These are phyloP conservation scores for Fragaria ananassa DNA, from an alignment of 306 rosid species.

Conservation along the genomic window DNA sequence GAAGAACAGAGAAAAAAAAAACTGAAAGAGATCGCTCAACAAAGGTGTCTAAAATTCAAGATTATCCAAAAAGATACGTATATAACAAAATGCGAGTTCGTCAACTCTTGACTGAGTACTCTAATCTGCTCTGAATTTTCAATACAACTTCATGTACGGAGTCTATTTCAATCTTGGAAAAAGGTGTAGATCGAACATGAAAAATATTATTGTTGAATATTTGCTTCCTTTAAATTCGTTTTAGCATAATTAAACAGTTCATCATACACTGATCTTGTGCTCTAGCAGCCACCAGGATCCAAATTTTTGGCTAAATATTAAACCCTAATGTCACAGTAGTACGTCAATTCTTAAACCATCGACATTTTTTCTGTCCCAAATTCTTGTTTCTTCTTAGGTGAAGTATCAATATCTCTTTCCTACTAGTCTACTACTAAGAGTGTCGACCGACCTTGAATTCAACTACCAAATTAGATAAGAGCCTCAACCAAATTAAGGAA, in stretches of 20 bases:
- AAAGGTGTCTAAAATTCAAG: not conserved
- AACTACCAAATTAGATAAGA: not conserved
- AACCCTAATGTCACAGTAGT: not conserved
- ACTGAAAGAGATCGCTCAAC: not conserved
- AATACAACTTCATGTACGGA: not conserved
- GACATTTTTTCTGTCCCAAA: not conserved
- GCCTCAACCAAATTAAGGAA: not conserved
- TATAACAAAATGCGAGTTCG: not conserved
- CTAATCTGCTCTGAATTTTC: not conserved
- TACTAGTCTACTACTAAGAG: not conserved
- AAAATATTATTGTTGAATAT: not conserved
- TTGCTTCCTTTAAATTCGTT: not conserved
- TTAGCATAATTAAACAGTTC: not conserved
- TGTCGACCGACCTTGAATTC: conserved; percentile 1
- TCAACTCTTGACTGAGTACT: not conserved
- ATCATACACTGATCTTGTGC: not conserved
- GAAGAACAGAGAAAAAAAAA: not conserved
- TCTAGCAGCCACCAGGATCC: conserved; percentile 1
- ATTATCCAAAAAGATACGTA: not conserved
- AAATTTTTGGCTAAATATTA: not conserved
- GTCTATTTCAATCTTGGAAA: not conserved
- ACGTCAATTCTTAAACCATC: not conserved
- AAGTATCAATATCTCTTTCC: not conserved
- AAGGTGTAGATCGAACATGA: not conserved
- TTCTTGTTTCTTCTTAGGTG: not conserved